Evolutionary conservation across 768 basidiomycete genomes (phyloP), one percentile per base, ranked within the genome.

Genomic region (Leccinum olivaceopallidum): DNA sequence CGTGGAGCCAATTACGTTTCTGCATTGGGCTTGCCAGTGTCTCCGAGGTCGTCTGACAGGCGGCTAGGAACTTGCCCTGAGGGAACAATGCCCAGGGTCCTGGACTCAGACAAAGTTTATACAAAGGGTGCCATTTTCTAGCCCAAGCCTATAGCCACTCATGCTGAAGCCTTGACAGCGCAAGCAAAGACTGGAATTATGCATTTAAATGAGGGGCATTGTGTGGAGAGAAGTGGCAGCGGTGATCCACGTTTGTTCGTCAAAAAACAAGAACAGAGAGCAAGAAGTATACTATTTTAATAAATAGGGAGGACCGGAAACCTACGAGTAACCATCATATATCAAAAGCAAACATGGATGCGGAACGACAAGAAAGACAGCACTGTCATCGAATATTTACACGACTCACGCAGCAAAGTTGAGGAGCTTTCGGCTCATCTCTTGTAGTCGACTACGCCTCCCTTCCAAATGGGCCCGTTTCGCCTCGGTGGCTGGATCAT

Each of bases 401-500:
- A 49, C 16, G 7, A 30, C 14, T 68, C 52, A 68, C 6, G 20
- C 37, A 26, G 60, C 60, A 59, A 79, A 74, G 52, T 59, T 72
- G 58, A 51, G 39, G 22, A 83, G 69, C 62, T 71, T 78, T n/a
- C 61, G 63, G 60, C 65, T 75, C 22, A 83, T 80, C 16, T 70
- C 74, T 61, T 77, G 76, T 26, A 85, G 66, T 26, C 80, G 69
- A 49, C 60, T 59, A 42, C 73, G 73, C 62, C 61, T 72, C 13
- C 73, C 63, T 37, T 69, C 58, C 49, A 83, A 64, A 59, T 75
- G 73, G 18, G 66, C 60, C 13, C 82, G 75, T 57, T 61, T 73
- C 7, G 64, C 70, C 18, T 76, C 73, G 2, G 77, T 60, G 9
- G 59, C 63, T 9, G 78, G 76, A 61, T 83, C 82, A 63, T 85